Evolutionary conservation across 1,284 basidiomycete species (phyloP), one percentile per base, ranked within the genome.

Genomic region (Coniferiporia weirii): DNA sequence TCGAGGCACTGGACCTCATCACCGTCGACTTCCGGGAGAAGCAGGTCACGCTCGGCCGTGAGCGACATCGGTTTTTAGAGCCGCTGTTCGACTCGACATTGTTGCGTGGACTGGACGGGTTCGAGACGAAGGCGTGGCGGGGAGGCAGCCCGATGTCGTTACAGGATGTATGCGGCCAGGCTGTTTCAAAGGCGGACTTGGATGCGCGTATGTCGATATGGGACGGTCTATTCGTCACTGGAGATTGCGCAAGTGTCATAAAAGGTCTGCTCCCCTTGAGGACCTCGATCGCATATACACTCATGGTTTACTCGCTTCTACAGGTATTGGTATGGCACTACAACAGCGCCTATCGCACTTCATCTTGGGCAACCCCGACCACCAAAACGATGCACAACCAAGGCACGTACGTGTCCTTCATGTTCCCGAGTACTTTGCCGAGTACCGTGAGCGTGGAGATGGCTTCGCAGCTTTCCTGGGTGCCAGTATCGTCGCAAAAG

Each of bases 401-500:
- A 80, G 83, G 8, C 73, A 75, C 46, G 83, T 88, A 15, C 79
- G 85, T 17, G 77, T 88, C 10, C 70, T 94, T 54, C 81, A 76
- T 48, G 83, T 95, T n/a, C 94, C 94, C 12, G 93, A 96, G 27
- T 96, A 96, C 72, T 96, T 95, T 71, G 87, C 89, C 8, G 93
- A 96, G 70, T 97, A 91, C 70, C 83, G 91, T 63, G 90, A 94
- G 53, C 86, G 85, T 47, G 89, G 91, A 0, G 88, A 91, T 50
- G 89, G 91, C 0, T 76, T 91, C 20, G 89, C 92, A 1, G 87
- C 89, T 7, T 97, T 95, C 77, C 74, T 96, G 51, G 94, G 94
- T 1, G 82, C 85, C n/a, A 89, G 85, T 63, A 91, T 96, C 67
- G 82, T 89, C 32, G 91, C 91, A 19, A 95, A 95, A 78, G 92